Evolutionary conservation across 2,329 filamentous ascomycete genomes (phyloP), one percentile per base, ranked within the genome.

Genomic region (Phialocephala sp.): DNA sequence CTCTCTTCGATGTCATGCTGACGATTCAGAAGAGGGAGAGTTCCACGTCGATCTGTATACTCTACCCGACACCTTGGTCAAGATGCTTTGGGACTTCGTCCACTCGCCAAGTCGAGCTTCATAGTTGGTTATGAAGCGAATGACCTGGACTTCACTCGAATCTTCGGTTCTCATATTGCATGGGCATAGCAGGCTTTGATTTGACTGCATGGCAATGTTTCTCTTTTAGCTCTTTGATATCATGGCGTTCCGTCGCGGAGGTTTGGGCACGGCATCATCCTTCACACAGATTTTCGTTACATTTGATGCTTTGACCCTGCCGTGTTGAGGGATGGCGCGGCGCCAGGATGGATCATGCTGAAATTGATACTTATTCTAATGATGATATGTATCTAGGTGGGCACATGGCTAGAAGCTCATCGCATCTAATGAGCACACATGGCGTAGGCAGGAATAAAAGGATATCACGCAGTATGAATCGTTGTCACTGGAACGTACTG

Each of bases 11-110:
- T 20, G 4, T 2, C 20, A 20, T n/a, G 35, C 66, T 71, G 60
- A 72, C 41, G 35, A 32, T n/a, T 41, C 15, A 39, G 52, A 61
- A 92, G 93, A 94, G 76, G 95, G 95, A 75, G 95, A 99, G 81
- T 99, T 99, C 82, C 95, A 97, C 67, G 94, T 99, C 72, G 95
- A 99, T 76, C 85, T 99, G 65, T 98, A 97, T 81, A 98, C 95
- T n/a, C 88, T 99, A 70, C 94, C 95, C 0, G 95, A 98, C 71
- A 81, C 83, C 35, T 85, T 98, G 43, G 91, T 95, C 77, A 96
- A 95, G 79, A 93, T 93, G 88, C 89, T 99, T 66, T 98, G 94
- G 94, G 94, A 97, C 68, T 96, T 95, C 77, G 87, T 87, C 20
- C 36, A 55, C 6, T 35, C 57, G n/a, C 50, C 60, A 37, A 60